Percentiles rank a stretch among this genome's conserved stretches.
These are phyloP conservation scores for Termitomyces sp. DNA, from an alignment of 768 basidiomycete genomes.

Conservation along the genomic window DNA sequence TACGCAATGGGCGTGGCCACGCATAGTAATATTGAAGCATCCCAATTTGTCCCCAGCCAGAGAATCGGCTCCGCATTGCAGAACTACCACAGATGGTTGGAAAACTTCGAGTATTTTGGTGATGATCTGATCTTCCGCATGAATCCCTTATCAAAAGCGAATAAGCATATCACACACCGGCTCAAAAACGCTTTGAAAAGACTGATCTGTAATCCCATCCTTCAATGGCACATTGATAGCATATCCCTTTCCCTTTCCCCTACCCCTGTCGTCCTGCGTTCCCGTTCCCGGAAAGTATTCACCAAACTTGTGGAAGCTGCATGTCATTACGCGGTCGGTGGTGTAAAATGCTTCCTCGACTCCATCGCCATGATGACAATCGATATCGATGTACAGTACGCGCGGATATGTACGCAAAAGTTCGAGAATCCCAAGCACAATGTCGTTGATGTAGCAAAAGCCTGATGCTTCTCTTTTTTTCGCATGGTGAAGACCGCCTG, in stretches of 20 bases:
- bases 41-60: constrained; percentile 94
- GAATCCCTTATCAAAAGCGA: not conserved
- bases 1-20: constrained; percentile 93
- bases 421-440: constrained; percentile 92
- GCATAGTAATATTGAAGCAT: constrained; percentile 94
- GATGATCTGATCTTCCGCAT: constrained; percentile 53
- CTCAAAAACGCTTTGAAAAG: constrained; percentile 83
- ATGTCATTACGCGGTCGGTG: constrained; percentile 96
- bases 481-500: constrained; percentile 98
- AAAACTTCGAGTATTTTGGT: constrained; percentile 84
- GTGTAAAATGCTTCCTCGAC: constrained; percentile 99
- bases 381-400: constrained; percentile 96
- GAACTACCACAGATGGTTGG: constrained; percentile 80
- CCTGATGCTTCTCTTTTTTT: constrained; percentile 98
- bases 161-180: constrained; percentile 61
- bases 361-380: constrained; percentile 99
- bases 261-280: constrained; percentile 81
- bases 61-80: constrained; percentile 97
- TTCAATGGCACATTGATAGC: constrained; percentile 91
- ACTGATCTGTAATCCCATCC: constrained; percentile 91
- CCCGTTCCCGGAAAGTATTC: constrained; percentile 92
- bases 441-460: constrained; percentile 99
- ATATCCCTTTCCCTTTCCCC: constrained; percentile 83
- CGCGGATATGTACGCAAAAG: constrained; percentile 79
- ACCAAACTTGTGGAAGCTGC: constrained; percentile 96